Base-by-base conservation (phyloP, 768 basidiomycete species). In the Hericium rajendrae region DNA sequence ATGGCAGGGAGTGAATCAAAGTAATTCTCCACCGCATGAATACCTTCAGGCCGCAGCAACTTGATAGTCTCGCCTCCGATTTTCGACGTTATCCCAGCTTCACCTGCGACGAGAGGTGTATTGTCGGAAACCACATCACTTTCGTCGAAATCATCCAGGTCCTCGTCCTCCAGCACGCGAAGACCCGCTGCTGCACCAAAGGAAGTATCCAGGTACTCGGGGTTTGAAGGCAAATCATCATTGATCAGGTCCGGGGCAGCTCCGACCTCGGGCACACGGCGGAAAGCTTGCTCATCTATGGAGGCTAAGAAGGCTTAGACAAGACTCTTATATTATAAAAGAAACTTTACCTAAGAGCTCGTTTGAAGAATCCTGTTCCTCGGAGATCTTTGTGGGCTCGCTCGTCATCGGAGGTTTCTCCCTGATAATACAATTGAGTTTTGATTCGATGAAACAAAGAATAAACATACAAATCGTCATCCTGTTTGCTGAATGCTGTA, bases 141-240 rank as follows among this genome's bases (percentile, higher is more conserved):
- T 12, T 68, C 62, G 28, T 56, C 67, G 46, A 81, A 79, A 53
- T 86, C 85, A 51, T 88, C 84, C 38, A 85, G 66, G 59, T 86
- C 87, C 49, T 90, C 87, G 56, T 88, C 88, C 32, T 76, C 75
- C 53, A 88, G 75, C 66, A 84, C 86, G 53, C 82, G 78, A 16
- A 91, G 72, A 13, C 91, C 91, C 4, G 84, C 87, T 16, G 89
- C 84, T 22, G 88, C 73, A 41, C 87, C 85, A 61, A 91, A 90
- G 3, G 89, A 86, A 54, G 80, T 82, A 61, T 93, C 91, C 49
- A 98, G 75, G 65, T 94, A 98, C 66, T 94, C 90, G 50, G 77
- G 72, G 68, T 98, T 95, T 20, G 78, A 87, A 0, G 95, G 95
- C 9, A 98, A 74, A 68, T 98, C 94, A 64, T 98, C 95, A 37